These are phyloP conservation scores for Botryosphaeria agaves DNA, from an alignment of 2,329 filamentous ascomycete genomes.

Conservation along the genomic window DNA sequence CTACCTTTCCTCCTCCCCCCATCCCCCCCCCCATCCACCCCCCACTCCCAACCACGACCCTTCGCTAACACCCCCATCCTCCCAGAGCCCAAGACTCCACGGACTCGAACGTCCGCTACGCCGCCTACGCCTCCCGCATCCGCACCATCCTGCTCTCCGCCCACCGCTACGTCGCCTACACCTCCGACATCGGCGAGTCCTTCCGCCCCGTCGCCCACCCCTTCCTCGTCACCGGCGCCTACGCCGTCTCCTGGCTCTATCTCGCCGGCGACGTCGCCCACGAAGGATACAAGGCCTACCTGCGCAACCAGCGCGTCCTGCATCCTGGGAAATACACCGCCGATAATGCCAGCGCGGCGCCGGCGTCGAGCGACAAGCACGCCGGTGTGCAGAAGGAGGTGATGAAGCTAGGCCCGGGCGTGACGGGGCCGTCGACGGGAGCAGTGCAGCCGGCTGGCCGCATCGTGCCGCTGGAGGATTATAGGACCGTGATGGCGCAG, in stretches of 20 bases:
- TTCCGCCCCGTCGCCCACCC: slow-evolving; percentile 89
- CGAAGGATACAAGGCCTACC: slow-evolving; percentile 91
- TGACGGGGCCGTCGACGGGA: slow-evolving; percentile 5
- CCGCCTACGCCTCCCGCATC: slow-evolving; percentile 73
- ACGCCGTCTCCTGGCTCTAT: slow-evolving; percentile 86
- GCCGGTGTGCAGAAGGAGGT: background rate
- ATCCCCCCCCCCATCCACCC: background rate
- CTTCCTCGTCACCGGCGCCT: slow-evolving; percentile 61
- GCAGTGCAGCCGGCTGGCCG: slow-evolving; percentile 19
- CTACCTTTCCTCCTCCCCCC: slow-evolving; percentile 1
- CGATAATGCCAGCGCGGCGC: slow-evolving; percentile 26
- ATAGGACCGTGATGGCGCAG: slow-evolving; percentile 77
- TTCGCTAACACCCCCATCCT: slow-evolving; percentile 5
- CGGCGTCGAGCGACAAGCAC: slow-evolving; percentile 17
- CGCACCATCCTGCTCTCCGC: slow-evolving; percentile 78
- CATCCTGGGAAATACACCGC: slow-evolving; percentile 39
- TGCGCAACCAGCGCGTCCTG: slow-evolving; percentile 61
- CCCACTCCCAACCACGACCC: slow-evolving; percentile 1
- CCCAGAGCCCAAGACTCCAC: slow-evolving; percentile 60
- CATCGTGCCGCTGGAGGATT: slow-evolving; percentile 71
- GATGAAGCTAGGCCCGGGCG: slow-evolving; percentile 10
- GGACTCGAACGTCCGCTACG: slow-evolving; percentile 74
- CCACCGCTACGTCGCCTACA: slow-evolving; percentile 94
- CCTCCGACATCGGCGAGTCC: slow-evolving; percentile 87
- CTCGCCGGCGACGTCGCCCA: slow-evolving; percentile 77